Percentiles rank a stretch among this genome's conserved stretches.
Conservation (phyloP, 768 basidiomycete genomes). For the Udeniomyces megalosporus region DNA sequence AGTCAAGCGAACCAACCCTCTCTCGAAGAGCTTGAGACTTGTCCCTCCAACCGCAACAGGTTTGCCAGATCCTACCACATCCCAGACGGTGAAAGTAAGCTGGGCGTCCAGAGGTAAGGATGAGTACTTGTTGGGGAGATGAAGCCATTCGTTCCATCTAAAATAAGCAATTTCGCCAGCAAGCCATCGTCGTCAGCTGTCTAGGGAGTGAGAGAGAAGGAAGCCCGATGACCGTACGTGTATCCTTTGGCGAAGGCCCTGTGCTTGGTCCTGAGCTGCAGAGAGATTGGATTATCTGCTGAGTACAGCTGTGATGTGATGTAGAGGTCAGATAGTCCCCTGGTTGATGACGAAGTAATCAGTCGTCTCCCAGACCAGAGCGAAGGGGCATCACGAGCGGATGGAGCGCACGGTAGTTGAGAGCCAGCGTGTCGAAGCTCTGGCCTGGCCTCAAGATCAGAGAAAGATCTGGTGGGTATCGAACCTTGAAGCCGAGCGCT, state of each 20-base stretch:
- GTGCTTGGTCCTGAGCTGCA: slow-evolving; percentile 79
- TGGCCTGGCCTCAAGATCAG: slow-evolving; percentile 67
- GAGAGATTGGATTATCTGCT: slow-evolving; percentile 82
- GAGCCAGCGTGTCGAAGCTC: slow-evolving; percentile 68
- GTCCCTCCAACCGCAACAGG: slow-evolving; percentile 78
- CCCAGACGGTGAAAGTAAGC: slow-evolving; percentile 88
- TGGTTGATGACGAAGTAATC: slow-evolving; percentile 28
- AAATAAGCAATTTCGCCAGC: background rate
- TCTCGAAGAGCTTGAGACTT: slow-evolving; percentile 81
- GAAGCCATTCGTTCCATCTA: slow-evolving; percentile 94
- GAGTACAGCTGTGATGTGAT: slow-evolving; percentile 82
- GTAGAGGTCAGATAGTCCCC: slow-evolving; percentile 79
- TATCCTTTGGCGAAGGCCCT: slow-evolving; percentile 77
- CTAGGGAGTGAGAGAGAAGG: background rate
- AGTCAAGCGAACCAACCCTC: slow-evolving; percentile 46
- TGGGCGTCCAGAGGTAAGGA: slow-evolving; percentile 81
- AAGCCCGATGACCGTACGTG: slow-evolving; percentile 45
- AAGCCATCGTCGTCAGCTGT: background rate
- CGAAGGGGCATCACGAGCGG: background rate
- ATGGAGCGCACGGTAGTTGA: slow-evolving; percentile 46
- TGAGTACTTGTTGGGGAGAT: slow-evolving; percentile 78
- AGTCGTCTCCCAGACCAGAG: background rate
- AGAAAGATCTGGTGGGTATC: slow-evolving; percentile 52
- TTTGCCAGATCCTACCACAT: slow-evolving; percentile 66
- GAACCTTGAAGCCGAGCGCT: slow-evolving; percentile 50